These are phyloP conservation scores for Dothistroma pini DNA, from an alignment of 2,329 filamentous ascomycete genomes.

Conservation along the genomic window DNA sequence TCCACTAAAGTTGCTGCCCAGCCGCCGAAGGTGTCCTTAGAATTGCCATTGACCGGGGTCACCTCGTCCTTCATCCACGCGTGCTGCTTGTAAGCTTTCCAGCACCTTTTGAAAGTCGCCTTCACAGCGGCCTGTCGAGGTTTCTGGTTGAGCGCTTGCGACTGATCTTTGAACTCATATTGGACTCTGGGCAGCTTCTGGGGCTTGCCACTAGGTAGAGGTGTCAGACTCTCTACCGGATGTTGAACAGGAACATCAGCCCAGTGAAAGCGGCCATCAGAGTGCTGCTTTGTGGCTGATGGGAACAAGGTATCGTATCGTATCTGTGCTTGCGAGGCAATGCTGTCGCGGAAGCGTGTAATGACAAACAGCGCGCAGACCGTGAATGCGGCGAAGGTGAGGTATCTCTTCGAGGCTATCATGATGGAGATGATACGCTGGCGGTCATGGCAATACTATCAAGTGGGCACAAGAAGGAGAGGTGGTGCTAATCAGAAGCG, in stretches of 20 bases:
- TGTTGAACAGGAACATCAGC: constrained; percentile 39
- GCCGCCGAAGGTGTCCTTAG: constrained; percentile 44
- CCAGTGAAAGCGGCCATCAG: constrained; percentile 38
- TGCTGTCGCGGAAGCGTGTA: constrained; percentile 34
- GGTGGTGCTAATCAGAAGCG: not conserved
- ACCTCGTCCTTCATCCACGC: constrained; percentile 51
- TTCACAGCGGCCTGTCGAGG: constrained; percentile 39
- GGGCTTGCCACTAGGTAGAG: constrained; percentile 39
- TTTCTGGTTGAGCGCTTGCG: constrained; percentile 32
- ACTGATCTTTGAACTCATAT: constrained; percentile 38
- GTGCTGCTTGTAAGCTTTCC: constrained; percentile 43
- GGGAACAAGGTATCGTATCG: constrained; percentile 19
- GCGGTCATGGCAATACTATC: not conserved
- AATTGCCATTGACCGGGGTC: constrained; percentile 41
- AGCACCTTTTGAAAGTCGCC: constrained; percentile 43
- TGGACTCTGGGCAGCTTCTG: constrained; percentile 43
- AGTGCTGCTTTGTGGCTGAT: constrained; percentile 9
- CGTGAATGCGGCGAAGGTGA: constrained; percentile 14
- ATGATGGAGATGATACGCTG: not conserved
- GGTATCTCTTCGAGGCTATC: not conserved
- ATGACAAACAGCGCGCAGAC: constrained; percentile 37
- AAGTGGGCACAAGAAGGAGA: too few species aligned
- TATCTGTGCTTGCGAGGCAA: constrained; percentile 17
- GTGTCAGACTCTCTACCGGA: constrained; percentile 36
- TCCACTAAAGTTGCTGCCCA: constrained; percentile 48